A percentile compares a stretch with the other conserved stretches of the same genome.
phyloP scores from a whole-genome alignment of 345 rosid genomes.

The Populus pruinosa region DNA sequence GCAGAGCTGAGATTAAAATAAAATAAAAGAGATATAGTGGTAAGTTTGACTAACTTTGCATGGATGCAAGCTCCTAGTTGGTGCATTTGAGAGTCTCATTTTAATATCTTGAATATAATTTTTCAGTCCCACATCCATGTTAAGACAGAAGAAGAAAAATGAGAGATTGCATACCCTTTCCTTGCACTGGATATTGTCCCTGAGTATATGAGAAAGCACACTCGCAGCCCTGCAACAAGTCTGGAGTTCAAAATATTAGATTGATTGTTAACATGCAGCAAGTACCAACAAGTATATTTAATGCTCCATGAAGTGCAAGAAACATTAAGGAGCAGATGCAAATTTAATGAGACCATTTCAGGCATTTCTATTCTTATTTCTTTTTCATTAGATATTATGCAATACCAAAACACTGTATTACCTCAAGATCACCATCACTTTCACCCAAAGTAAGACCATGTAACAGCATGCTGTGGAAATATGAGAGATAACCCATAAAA shows the following conservation, averaged over 20 bases:
- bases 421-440: conserved; percentile 94
- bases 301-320: conserved; percentile 3
- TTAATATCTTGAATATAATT: not conserved
- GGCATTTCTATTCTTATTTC: not conserved
- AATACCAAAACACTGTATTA: conserved; percentile 18
- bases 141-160: not conserved
- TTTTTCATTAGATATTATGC: not conserved
- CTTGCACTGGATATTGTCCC: conserved; percentile 76
- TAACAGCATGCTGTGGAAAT: conserved; percentile 66
- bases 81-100: no score
- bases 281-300: conserved; percentile 11
- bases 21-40: no score
- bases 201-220: conserved; percentile 78
- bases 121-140: not conserved
- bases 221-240: conserved; percentile 96
- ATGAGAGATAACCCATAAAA: not conserved
- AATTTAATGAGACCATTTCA: conserved; percentile 5
- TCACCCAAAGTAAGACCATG: conserved; percentile 83
- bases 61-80: no score
- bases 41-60: no score
- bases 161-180: conserved; percentile 59
- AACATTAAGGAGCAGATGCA: not conserved
- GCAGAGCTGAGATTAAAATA: no score
- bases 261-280: conserved; percentile 4
- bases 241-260: conserved; percentile 49